Evolutionary conservation across 192 early-diverging fungal genomes (phyloP).

Genomic region (Podila clonocystis): DNA sequence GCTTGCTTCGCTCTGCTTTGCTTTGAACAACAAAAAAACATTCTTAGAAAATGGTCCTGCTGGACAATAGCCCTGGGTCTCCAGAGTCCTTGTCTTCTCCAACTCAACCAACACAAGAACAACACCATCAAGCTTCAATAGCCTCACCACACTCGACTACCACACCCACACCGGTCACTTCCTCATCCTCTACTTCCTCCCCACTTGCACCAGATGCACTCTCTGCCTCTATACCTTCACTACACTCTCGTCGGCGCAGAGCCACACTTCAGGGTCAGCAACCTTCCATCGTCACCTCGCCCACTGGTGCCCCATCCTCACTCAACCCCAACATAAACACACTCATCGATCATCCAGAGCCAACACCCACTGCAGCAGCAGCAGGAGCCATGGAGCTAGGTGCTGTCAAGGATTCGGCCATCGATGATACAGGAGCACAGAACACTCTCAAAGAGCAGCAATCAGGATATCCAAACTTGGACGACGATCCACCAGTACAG

Average conservation of each 20-base stretch:
- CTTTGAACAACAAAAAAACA: neutral
- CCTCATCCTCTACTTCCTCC: conserved; percentile 14
- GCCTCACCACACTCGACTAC: neutral
- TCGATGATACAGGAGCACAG: no score
- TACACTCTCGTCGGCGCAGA: conserved; percentile 42
- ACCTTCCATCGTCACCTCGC: conserved; percentile 25
- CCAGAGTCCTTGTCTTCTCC: neutral
- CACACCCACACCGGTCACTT: conserved; percentile 2
- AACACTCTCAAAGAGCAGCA: neutral
- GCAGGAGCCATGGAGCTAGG: conserved; percentile 35
- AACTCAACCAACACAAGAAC: conserved; percentile 9
- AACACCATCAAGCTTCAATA: neutral
- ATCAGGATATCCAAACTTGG: neutral
- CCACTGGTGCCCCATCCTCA: neutral
- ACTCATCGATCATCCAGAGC: conserved; percentile 33
- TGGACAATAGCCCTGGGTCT: conserved; percentile 13
- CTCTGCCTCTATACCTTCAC: conserved; percentile 14
- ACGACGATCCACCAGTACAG: neutral
- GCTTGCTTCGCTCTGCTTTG: neutral
- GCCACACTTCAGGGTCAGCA: conserved; percentile 40
- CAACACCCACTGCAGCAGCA: conserved; percentile 10
- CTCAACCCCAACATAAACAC: conserved; percentile 4
- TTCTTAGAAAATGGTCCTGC: conserved; percentile 26
- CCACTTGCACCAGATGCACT: conserved; percentile 1
- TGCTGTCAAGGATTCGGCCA: conserved; percentile 8